Evolutionary conservation across 495 filamentous ascomycete species (phyloP).

Genomic region (Cryomyces minteri): DNA sequence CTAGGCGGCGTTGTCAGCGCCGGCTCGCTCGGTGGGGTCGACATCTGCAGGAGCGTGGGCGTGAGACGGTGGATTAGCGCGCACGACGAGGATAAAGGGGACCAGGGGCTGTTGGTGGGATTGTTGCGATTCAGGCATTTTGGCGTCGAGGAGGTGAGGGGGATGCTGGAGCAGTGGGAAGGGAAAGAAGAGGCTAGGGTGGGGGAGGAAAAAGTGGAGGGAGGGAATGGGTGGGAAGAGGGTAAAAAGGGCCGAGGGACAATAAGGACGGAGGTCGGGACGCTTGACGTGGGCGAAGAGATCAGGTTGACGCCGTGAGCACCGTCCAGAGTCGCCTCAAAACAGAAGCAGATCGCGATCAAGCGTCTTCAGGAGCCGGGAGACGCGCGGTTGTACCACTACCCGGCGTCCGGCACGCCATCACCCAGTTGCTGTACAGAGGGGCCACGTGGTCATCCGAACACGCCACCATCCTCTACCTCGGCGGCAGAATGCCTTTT

Average conservation of each 20-base stretch:
- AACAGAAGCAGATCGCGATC: no score
- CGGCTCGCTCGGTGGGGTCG: constrained; percentile 36
- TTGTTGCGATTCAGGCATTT: constrained; percentile 29
- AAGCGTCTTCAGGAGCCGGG: no score
- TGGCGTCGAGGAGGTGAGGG: constrained; percentile 26
- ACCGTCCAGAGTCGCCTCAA: no score
- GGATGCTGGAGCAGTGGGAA: constrained; percentile 7
- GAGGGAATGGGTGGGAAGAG: background rate
- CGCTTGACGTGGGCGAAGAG: background rate
- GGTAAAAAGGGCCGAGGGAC: background rate
- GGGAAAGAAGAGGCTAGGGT: background rate
- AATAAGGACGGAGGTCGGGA: no score
- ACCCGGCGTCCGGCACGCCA: no score
- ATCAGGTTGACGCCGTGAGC: background rate
- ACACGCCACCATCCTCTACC: no score
- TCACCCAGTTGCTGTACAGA: no score
- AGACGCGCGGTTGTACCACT: no score
- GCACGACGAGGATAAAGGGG: constrained; percentile 46
- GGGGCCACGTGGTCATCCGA: no score
- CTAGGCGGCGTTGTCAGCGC: constrained; percentile 42
- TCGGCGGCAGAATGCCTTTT: no score
- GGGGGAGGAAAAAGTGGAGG: background rate
- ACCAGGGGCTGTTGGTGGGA: constrained; percentile 30
- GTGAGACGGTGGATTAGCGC: constrained; percentile 43
- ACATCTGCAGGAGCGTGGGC: constrained; percentile 33